Conservation (phyloP, 106 monocot genomes). For the Allium fistulosum region DNA sequence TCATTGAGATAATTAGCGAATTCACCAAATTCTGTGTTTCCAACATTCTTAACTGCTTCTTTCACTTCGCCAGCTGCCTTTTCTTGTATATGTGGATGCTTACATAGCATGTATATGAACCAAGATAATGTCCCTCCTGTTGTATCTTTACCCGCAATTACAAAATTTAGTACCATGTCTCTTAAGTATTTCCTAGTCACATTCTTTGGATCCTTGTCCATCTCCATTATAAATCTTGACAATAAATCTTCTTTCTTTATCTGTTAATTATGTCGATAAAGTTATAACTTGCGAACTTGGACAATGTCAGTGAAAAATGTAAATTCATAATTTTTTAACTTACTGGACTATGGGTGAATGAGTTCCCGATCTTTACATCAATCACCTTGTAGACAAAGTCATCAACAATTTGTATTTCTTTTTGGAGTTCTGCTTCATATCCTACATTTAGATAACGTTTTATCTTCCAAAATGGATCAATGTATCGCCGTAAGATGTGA, state of each 20-base stretch:
- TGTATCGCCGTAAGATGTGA: conserved; percentile 11
- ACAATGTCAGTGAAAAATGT: no score
- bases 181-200: conserved; percentile 34
- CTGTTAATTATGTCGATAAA: conserved; percentile 3
- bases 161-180: conserved; percentile 59
- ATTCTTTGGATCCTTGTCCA: conserved; percentile 19
- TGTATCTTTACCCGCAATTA: conserved; percentile 59
- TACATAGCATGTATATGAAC: conserved; percentile 56
- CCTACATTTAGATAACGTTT: conserved; percentile 41
- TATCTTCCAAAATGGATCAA: conserved; percentile 47
- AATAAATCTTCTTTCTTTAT: conserved; percentile 35
- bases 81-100: conserved; percentile 42
- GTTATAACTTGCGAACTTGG: no score
- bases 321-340: not conserved
- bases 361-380: conserved; percentile 4
- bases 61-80: conserved; percentile 37
- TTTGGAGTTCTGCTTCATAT: conserved; percentile 29
- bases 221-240: conserved; percentile 39
- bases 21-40: conserved; percentile 3
- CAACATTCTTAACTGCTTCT: conserved; percentile 12
- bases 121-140: conserved; percentile 58
- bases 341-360: not conserved
- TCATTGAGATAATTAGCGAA: conserved; percentile 27
- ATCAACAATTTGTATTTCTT: conserved; percentile 26
- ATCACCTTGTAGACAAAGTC: conserved; percentile 45